These are phyloP conservation scores for Aspergillus aculeatus DNA, from an alignment of 2,329 filamentous ascomycete species.

Conservation along the genomic window DNA sequence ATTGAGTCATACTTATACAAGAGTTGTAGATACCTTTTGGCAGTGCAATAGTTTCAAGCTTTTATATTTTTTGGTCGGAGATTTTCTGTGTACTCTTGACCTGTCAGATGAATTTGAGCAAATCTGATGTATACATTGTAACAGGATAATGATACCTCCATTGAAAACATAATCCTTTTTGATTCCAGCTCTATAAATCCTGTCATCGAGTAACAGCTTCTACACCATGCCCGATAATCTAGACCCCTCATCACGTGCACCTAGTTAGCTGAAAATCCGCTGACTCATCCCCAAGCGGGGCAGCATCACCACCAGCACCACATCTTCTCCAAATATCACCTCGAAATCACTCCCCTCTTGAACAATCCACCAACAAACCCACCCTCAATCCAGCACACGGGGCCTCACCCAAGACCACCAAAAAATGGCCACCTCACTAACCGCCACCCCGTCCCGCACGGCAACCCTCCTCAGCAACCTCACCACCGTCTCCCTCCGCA, in stretches of 20 bases:
- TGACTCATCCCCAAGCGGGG: no score
- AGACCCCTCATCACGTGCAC: no score
- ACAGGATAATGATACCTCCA: no score
- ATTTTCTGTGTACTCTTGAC: neutral
- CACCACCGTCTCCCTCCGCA: constrained; percentile 57
- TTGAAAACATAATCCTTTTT: no score
- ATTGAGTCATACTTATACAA: neutral
- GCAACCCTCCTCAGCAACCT: constrained; percentile 63
- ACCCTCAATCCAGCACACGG: neutral
- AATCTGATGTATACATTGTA: no score
- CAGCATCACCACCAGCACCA: no score
- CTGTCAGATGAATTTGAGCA: no score
- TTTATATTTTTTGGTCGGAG: neutral
- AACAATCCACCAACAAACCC: neutral
- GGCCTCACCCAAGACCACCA: neutral
- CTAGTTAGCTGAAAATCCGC: no score
- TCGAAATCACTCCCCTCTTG: neutral
- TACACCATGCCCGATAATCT: no score
- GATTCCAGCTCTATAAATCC: no score
- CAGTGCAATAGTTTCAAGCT: neutral
- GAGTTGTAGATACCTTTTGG: neutral
- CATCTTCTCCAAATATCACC: neutral
- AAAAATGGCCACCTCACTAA: constrained; percentile 18
- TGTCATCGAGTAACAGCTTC: no score
- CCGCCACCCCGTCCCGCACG: constrained; percentile 57